Evolutionary conservation across 345 rosid species (phyloP), one percentile per base, ranked within the genome.

Genomic region (Linum tenue): DNA sequence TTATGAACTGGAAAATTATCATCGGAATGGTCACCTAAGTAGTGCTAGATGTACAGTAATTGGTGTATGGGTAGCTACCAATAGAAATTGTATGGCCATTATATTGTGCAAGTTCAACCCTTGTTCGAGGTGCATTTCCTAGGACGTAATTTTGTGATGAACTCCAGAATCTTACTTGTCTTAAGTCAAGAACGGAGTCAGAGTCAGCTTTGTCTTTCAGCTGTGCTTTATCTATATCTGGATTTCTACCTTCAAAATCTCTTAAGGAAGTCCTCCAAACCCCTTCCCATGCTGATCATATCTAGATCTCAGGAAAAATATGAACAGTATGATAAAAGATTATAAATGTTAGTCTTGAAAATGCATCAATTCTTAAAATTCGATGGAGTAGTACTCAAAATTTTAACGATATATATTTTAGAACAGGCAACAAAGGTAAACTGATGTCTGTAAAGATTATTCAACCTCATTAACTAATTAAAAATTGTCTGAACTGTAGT

Each of bases 401-500:
- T 22, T 22, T 22, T 22, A 1, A 22, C 31, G 31, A 22, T 22
- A 22, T 22, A 22, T 22, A 22, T 22, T 22, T 22, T 22, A 22
- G 31, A 22, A 22, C 31, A 22, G 31, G 31, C 31, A 22, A 22
- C 31, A 22, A 48, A 48, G 31, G 31, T 22, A 22, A 22, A 22
- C 31, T 48, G 53, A 7, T 48, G 15, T 5, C 53, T 12, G 3
- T 48, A 48, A 9, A 48, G 14, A 48, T 3, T 22, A 22, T 22
- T 22, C 31, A 22, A 22, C 31, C 31, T 2, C 14, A 48, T 15
- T 48, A 48, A 48, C 14, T 9, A 48, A 6, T 48, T 48, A 48
- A 15, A 48, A 48, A 3, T 15, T 15, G 14, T 37, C 56, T 63
- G 10, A 36, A 58, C 55, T 76, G 67, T 82, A 92, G 98, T 80